A percentile compares a stretch with the other conserved stretches of the same genome.
phyloP scores from a whole-genome alignment of 768 basidiomycete species.

The Termitomyces sp. region DNA sequence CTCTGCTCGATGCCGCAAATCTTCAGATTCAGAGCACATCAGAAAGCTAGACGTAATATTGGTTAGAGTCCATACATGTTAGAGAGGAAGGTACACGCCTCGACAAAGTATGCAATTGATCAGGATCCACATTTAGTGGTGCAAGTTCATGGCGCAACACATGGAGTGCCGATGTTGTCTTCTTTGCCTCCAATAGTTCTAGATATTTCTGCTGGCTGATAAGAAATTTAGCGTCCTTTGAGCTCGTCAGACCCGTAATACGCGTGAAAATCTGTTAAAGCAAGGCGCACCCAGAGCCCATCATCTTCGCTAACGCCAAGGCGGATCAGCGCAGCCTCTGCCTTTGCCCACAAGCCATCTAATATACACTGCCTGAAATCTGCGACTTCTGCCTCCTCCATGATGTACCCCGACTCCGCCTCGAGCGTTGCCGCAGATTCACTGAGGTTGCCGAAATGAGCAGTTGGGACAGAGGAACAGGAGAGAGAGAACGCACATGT shows the following conservation, averaged over 20 bases:
- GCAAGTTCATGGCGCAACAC: constrained; percentile 88
- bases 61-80: constrained; percentile 4
- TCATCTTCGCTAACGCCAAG: constrained; percentile 69
- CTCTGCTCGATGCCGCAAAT: constrained; percentile 70
- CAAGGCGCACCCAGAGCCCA: constrained; percentile 54
- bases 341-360: constrained; percentile 75
- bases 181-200: constrained; percentile 79
- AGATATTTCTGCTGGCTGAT: constrained; percentile 96
- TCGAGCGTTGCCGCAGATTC: constrained; percentile 87
- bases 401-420: constrained; percentile 86
- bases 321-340: constrained; percentile 60
- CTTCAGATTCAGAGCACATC: constrained; percentile 86
- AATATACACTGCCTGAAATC: constrained; percentile 79
- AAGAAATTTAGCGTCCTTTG: constrained; percentile 76
- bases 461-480: constrained; percentile 8
- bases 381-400: constrained; percentile 74
- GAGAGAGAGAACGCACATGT: constrained; percentile 40
- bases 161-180: constrained; percentile 75
- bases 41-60: constrained; percentile 53
- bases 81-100: constrained; percentile 46
- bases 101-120: constrained; percentile 81
- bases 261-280: background rate
- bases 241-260: constrained; percentile 1
- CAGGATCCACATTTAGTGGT: constrained; percentile 71
- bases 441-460: constrained; percentile 33